Base-by-base conservation (phyloP, 352 stramenopile species). In the Pythium inflatum region DNA sequence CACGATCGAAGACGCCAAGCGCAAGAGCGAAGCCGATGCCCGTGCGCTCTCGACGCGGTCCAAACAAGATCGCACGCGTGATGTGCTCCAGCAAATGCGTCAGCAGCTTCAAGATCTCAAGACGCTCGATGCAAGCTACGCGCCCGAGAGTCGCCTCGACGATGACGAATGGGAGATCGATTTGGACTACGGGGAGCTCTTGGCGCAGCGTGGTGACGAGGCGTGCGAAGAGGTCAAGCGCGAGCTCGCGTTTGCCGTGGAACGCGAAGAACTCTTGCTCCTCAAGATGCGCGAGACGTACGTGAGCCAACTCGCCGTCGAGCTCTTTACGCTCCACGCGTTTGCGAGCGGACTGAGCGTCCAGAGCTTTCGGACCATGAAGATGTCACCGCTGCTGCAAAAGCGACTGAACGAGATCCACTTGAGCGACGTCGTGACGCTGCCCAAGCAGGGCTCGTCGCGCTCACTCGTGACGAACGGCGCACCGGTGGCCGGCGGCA, bases 1-100 rank as follows among this genome's bases (percentile, higher is more conserved):
- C 76, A 97, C 88, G 43, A 97, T 98, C 61, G 87, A 98, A 73
- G 91, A 98, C 22, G 90, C 88, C 43, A 96, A 97, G 61, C 77
- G 95, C 9, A 94, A 97, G 68, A 95, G 86, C 43, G 93, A 98
- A 58, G 88, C 90, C 5, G 91, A 98, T 59, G 85, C 85, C 5
- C 76, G 78, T 13, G 80, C 74, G 1, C 85, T 74, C 14, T 67
- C 78, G 2, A 83, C 79, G 2, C 68, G 82, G 28, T 93, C 86
- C 43, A 97, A 98, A 58, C 87, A 94, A 51, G 91, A 97, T 62
- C 94, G 94, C 5, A 93, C 83, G 16, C 89, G 91, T 33, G 84
- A 84, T 3, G 82, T 94, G n/a, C 71, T 98, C n/a, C 67, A 51
- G 22, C 72, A 92, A 33, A 91, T 98, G 83, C 87, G 89, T 13